These are phyloP conservation scores for Helicostylum pulchrum DNA, from an alignment of 192 early-diverging fungal genomes.

Conservation along the genomic window DNA sequence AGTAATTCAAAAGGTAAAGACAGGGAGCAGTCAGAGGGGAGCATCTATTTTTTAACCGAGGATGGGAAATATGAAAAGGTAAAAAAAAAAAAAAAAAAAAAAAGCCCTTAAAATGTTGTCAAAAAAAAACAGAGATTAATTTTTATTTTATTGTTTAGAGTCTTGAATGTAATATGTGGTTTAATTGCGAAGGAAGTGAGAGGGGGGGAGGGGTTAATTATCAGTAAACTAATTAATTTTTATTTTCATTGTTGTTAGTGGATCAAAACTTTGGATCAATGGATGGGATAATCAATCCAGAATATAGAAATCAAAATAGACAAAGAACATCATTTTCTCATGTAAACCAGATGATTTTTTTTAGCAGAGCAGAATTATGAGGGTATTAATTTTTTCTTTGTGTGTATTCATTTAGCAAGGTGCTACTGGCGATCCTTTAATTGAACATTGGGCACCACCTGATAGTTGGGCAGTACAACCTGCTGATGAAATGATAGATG, in stretches of 20 bases:
- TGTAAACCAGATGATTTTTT: neutral
- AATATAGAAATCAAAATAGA: slow-evolving; percentile 20
- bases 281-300: slow-evolving; percentile 45
- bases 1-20: slow-evolving; percentile 3
- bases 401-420: neutral
- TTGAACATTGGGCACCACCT: slow-evolving; percentile 62
- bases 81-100: neutral
- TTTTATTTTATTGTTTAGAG: neutral
- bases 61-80: slow-evolving; percentile 5
- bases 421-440: neutral
- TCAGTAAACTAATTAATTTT: neutral
- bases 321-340: neutral
- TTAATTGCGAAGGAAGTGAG: neutral
- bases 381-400: neutral
- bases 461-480: slow-evolving; percentile 73
- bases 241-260: slow-evolving; percentile 21
- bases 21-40: slow-evolving; percentile 6
- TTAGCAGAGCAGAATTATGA: neutral
- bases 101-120: neutral
- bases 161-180: neutral
- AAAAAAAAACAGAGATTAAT: neutral
- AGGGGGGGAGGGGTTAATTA: neutral
- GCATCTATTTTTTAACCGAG: slow-evolving; percentile 10
- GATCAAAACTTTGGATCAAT: slow-evolving; percentile 40
- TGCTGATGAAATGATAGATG: slow-evolving; percentile 13